Evolutionary conservation across 495 filamentous ascomycete species (phyloP).

Genomic region (Hypoxylon trugodes): DNA sequence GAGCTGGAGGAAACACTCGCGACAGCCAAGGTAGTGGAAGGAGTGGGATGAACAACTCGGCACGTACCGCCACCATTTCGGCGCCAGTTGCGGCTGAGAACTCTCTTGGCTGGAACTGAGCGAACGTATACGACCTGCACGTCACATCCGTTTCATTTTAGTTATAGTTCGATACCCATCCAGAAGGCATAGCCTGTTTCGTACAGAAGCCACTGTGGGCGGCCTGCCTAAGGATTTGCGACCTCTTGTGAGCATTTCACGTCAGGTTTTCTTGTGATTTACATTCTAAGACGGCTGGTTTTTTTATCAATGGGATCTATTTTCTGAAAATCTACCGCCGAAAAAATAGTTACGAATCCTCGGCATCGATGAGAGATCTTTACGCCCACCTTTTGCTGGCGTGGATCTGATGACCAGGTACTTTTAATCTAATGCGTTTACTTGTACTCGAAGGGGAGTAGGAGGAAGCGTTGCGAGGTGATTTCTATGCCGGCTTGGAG

Average conservation of each 20-base stretch:
- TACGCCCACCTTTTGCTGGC: conserved; percentile 56
- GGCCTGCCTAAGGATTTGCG: conserved; percentile 41
- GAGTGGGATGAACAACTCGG: conserved; percentile 77
- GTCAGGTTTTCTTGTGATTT: conserved; percentile 47
- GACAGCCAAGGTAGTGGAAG: conserved; percentile 75
- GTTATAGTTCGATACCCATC: conserved; percentile 62
- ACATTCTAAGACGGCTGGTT: conserved; percentile 42
- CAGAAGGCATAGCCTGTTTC: conserved; percentile 41
- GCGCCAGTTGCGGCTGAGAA: conserved; percentile 96
- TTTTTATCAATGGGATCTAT: conserved; percentile 41
- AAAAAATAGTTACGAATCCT: conserved; percentile 39
- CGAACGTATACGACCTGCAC: conserved; percentile 39
- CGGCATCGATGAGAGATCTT: conserved; percentile 39
- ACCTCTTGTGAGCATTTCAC: conserved; percentile 34
- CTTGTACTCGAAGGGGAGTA: conserved; percentile 23
- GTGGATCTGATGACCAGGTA: conserved; percentile 45
- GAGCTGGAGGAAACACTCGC: conserved; percentile 54
- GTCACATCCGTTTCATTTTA: conserved; percentile 46
- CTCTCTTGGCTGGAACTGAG: conserved; percentile 96
- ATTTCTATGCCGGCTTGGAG: conserved; percentile 26
- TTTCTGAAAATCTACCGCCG: conserved; percentile 32
- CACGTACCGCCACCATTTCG: conserved; percentile 73
- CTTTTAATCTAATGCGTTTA: conserved; percentile 55
- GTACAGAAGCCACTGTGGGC: conserved; percentile 30
- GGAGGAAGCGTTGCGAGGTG: conserved; percentile 18